Conservation (phyloP, 2,329 filamentous ascomycete genomes). For the Fusarium palustre region DNA sequence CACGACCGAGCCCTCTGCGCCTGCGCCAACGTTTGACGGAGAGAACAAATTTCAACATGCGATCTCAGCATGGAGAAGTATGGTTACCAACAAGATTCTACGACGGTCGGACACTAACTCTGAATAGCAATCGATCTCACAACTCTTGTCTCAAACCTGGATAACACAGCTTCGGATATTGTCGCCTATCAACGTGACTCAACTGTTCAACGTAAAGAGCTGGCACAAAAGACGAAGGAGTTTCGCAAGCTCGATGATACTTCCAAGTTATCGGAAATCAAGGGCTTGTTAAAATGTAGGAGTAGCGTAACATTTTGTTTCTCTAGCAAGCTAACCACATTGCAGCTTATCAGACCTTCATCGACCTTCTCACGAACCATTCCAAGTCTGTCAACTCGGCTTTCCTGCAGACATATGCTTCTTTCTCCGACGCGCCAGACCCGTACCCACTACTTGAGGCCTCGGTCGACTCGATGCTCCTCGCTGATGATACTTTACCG, state of each 20-base stretch:
- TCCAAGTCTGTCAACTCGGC: slow-evolving; percentile 93
- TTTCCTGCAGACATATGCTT: slow-evolving; percentile 92
- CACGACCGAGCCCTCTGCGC: slow-evolving; percentile 41
- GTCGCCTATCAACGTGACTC: slow-evolving; percentile 93
- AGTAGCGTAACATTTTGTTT: background rate
- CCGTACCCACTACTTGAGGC: slow-evolving; percentile 96
- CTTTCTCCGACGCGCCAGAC: slow-evolving; percentile 93
- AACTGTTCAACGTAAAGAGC: slow-evolving; percentile 94
- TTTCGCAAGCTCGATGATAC: slow-evolving; percentile 94
- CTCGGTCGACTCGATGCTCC: slow-evolving; percentile 91
- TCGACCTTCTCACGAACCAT: slow-evolving; percentile 95
- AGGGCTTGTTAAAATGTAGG: slow-evolving; percentile 85
- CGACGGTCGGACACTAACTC: slow-evolving; percentile 39
- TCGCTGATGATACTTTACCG: slow-evolving; percentile 91
- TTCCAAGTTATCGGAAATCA: slow-evolving; percentile 87
- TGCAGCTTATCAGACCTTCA: slow-evolving; percentile 94
- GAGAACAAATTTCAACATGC: slow-evolving; percentile 97
- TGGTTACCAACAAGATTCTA: slow-evolving; percentile 17
- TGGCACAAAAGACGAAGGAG: slow-evolving; percentile 99
- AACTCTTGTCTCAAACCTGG: slow-evolving; percentile 83
- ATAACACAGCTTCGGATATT: slow-evolving; percentile 94
- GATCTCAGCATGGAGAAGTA: slow-evolving; percentile 96
- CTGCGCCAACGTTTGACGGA: slow-evolving; percentile 58
- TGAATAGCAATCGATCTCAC: slow-evolving; percentile 84
- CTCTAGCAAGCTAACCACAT: slow-evolving; percentile 13